A percentile compares a stretch with the other conserved stretches of the same genome.
These are phyloP conservation scores for Magnolia changhungtana DNA, from an alignment of 164 flowering plant genomes.

Conservation along the genomic window DNA sequence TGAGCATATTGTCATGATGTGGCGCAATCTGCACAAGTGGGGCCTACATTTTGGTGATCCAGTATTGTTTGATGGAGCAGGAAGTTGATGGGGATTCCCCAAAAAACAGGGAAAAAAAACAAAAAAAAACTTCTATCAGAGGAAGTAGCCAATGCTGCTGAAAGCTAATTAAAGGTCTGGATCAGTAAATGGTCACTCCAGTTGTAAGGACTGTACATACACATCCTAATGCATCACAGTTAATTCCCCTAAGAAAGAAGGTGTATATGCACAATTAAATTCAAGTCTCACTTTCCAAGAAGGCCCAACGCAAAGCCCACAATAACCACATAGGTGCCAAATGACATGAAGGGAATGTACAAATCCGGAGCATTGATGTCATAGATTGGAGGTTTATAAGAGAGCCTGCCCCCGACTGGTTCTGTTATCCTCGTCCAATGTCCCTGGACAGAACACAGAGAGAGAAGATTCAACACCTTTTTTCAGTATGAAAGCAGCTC, in stretches of 20 bases:
- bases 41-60: background rate
- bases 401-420: slow-evolving; percentile 56
- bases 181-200: background rate
- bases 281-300: slow-evolving; percentile 43
- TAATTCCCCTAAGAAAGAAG: background rate
- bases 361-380: slow-evolving; percentile 66
- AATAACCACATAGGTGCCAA: slow-evolving; percentile 55
- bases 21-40: background rate
- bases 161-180: background rate
- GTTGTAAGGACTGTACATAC: background rate
- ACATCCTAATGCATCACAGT: background rate
- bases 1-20: no score
- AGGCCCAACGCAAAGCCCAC: slow-evolving; percentile 53
- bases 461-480: background rate
- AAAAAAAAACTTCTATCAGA: no score
- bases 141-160: background rate
- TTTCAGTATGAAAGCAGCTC: background rate
- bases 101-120: no score
- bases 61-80: background rate
- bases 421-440: slow-evolving; percentile 65
- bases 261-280: background rate
- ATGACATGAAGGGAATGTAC: slow-evolving; percentile 63
- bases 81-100: background rate
- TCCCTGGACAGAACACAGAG: slow-evolving; percentile 28
- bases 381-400: slow-evolving; percentile 60